These are phyloP conservation scores for Coriolopsis trogii DNA, from an alignment of 1,284 basidiomycete species.

Conservation along the genomic window DNA sequence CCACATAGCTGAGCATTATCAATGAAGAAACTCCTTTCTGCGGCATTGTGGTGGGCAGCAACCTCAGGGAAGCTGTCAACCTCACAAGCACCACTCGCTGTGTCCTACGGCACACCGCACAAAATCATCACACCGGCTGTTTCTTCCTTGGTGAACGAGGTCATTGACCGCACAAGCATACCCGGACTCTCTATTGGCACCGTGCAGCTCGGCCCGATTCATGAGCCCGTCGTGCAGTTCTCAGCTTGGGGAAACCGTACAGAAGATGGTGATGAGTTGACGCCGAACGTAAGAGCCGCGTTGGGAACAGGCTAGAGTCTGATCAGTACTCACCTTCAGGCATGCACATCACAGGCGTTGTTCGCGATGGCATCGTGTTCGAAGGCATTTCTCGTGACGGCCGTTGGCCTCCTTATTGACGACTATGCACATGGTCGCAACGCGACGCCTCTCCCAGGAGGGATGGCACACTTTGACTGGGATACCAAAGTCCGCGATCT, in stretches of 20 bases:
- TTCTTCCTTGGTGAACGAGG: slow-evolving; percentile 17
- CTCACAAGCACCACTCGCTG: too few species aligned
- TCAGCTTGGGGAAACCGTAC: slow-evolving; percentile 31
- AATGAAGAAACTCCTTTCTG: too few species aligned
- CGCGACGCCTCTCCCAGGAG: slow-evolving; percentile 22
- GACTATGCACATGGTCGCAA: slow-evolving; percentile 27
- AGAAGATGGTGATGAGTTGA: slow-evolving; percentile 35
- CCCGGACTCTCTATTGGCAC: slow-evolving; percentile 32
- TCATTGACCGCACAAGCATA: slow-evolving; percentile 20
- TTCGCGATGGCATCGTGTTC: slow-evolving; percentile 49
- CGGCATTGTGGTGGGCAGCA: too few species aligned
- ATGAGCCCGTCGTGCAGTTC: slow-evolving; percentile 22
- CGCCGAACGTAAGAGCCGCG: slow-evolving; percentile 30
- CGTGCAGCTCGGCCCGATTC: slow-evolving; percentile 19
- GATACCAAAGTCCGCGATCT: slow-evolving; percentile 43
- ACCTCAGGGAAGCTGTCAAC: too few species aligned
- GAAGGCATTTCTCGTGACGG: slow-evolving; percentile 44
- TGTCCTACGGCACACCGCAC: too few species aligned
- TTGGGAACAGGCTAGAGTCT: not conserved
- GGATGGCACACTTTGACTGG: slow-evolving; percentile 17
- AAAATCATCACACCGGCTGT: slow-evolving; percentile 28
- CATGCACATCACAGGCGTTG: slow-evolving; percentile 34
- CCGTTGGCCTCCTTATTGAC: slow-evolving; percentile 38
- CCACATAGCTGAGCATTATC: too few species aligned
- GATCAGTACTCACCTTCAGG: not conserved